A percentile compares a stretch with the other conserved stretches of the same genome.
Conservation (phyloP, 306 rosid genomes). For the Urtica urens region DNA sequence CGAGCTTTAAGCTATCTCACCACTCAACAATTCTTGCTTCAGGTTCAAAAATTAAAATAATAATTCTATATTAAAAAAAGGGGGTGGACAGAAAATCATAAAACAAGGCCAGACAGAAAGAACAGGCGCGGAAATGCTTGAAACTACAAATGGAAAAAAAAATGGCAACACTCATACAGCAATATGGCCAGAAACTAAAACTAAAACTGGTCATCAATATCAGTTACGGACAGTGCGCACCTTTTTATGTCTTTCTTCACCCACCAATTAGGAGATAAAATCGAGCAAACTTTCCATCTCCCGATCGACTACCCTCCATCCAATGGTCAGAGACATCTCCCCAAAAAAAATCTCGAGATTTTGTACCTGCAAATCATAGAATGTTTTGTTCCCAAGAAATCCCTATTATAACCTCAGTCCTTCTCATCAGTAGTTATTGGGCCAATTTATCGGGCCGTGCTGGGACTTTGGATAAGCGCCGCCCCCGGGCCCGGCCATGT, state of each 20-base stretch:
- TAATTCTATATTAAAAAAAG: not conserved
- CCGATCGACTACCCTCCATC: constrained; percentile 22
- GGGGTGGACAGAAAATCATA: not conserved
- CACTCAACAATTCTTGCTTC: constrained; percentile 51
- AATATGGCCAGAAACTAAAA: constrained; percentile 25
- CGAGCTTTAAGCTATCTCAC: constrained; percentile 62
- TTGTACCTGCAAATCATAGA: constrained; percentile 40
- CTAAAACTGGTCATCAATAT: constrained; percentile 66
- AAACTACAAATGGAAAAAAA: constrained; percentile 34
- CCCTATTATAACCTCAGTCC: constrained; percentile 18
- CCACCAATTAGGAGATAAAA: constrained; percentile 64
- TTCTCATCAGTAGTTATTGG: constrained; percentile 85
- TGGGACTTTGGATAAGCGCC: constrained; percentile 85
- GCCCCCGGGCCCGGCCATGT: constrained; percentile 91
- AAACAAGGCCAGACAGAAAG: too few species aligned
- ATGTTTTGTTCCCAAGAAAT: constrained; percentile 26
- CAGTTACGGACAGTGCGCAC: constrained; percentile 69
- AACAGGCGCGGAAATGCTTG: constrained; percentile 21
- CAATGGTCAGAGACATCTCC: constrained; percentile 35
- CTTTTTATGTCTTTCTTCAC: constrained; percentile 61
- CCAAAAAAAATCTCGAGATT: constrained; percentile 38
- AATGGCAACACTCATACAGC: constrained; percentile 40
- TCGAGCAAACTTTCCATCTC: constrained; percentile 36
- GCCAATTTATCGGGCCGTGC: constrained; percentile 90
- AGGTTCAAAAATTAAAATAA: constrained; percentile 33